phyloP scores from a whole-genome alignment of 1,284 basidiomycete species.

The Ganoderma lucidum region DNA sequence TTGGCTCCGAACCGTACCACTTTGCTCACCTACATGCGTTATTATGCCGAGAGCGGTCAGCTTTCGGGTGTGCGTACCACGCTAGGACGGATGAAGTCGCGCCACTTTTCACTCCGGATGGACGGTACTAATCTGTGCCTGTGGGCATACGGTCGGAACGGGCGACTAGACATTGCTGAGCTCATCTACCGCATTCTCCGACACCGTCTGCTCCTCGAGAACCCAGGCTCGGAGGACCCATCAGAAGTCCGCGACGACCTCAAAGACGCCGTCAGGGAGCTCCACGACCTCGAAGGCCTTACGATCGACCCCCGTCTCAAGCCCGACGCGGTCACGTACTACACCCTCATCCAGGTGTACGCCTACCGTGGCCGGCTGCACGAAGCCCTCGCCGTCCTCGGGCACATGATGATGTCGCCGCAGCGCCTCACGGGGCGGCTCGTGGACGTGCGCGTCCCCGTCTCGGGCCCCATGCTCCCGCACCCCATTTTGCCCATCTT shows the following conservation, averaged over 20 bases:
- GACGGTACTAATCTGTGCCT: slow-evolving; percentile 74
- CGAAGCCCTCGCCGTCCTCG: slow-evolving; percentile 65
- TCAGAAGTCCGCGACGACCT: slow-evolving; percentile 41
- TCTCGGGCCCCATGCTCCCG: slow-evolving; percentile 16
- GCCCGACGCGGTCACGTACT: slow-evolving; percentile 75
- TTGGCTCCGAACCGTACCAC: slow-evolving; percentile 66
- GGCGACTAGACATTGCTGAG: slow-evolving; percentile 61
- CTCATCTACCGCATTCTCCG: slow-evolving; percentile 72
- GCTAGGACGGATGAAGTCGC: slow-evolving; percentile 57
- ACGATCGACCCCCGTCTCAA: slow-evolving; percentile 51
- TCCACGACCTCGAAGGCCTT: slow-evolving; percentile 52
- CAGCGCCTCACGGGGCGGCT: slow-evolving; percentile 38
- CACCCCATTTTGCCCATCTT: slow-evolving; percentile 54
- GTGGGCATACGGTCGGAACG: slow-evolving; percentile 66
- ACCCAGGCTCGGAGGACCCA: background rate
- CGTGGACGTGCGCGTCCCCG: slow-evolving; percentile 12
- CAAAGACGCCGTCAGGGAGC: slow-evolving; percentile 44
- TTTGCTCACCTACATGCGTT: slow-evolving; percentile 65
- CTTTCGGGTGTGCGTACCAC: slow-evolving; percentile 62
- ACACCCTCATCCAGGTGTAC: slow-evolving; percentile 70
- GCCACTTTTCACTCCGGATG: slow-evolving; percentile 60
- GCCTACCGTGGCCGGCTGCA: slow-evolving; percentile 76
- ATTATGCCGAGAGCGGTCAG: slow-evolving; percentile 56
- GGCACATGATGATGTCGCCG: slow-evolving; percentile 71
- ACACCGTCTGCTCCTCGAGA: slow-evolving; percentile 49